A percentile compares a stretch with the other conserved stretches of the same genome.
phyloP scores from a whole-genome alignment of 73 alveolate genomes.

The Paramecium tetraurelia region DNA sequence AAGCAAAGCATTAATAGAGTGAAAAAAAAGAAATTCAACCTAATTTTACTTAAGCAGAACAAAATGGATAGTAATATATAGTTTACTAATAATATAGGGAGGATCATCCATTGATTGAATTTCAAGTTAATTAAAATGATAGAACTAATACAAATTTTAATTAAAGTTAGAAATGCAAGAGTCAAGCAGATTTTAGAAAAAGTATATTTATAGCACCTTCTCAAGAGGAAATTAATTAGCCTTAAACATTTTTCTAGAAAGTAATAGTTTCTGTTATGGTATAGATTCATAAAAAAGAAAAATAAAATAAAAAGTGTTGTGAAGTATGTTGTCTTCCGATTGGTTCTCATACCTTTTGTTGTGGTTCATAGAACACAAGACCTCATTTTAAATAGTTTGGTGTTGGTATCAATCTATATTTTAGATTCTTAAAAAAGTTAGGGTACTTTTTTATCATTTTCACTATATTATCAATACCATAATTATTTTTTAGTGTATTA shows the following conservation, averaged over 20 bases:
- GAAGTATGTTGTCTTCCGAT: background rate
- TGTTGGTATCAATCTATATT: slow-evolving; percentile 9
- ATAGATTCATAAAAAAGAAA: background rate
- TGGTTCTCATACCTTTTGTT: background rate
- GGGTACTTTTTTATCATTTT: background rate
- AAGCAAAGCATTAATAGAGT: background rate
- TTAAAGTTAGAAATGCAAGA: background rate
- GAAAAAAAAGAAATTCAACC: background rate
- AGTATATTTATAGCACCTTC: background rate
- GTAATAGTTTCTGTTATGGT: background rate
- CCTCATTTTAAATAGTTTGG: background rate
- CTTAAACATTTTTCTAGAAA: background rate
- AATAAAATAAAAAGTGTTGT: background rate
- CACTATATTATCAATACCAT: background rate
- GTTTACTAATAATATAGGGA: background rate
- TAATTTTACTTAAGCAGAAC: background rate
- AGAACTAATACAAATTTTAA: background rate
- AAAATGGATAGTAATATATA: background rate
- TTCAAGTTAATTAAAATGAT: background rate
- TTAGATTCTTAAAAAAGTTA: background rate
- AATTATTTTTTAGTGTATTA: background rate
- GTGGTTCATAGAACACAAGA: background rate
- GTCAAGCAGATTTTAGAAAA: background rate
- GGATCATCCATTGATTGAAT: background rate
- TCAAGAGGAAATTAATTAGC: background rate